These are phyloP conservation scores for Onygena corvina DNA, from an alignment of 2,329 filamentous ascomycete genomes.

Conservation along the genomic window DNA sequence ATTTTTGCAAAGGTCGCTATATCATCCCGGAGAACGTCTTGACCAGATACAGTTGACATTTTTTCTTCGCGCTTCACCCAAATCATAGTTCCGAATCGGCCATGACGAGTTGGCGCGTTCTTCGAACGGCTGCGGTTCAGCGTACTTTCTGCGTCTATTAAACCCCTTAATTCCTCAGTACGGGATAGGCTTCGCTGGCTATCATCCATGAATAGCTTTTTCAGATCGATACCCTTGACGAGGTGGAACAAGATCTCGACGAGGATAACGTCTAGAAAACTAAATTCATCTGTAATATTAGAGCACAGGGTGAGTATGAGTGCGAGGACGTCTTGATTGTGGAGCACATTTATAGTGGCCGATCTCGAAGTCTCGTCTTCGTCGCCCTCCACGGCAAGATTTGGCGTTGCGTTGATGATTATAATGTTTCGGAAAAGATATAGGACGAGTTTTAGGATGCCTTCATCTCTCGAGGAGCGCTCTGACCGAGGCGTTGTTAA, in stretches of 20 bases:
- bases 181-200: slow-evolving; percentile 56
- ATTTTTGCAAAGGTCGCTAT: slow-evolving; percentile 70
- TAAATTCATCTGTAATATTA: slow-evolving; percentile 88
- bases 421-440: slow-evolving; percentile 83
- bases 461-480: slow-evolving; percentile 67
- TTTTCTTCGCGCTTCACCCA: slow-evolving; percentile 85
- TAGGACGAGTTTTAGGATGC: slow-evolving; percentile 79
- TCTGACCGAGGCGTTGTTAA: slow-evolving; percentile 71
- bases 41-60: slow-evolving; percentile 75
- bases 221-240: slow-evolving; percentile 74
- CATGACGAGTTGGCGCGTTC: slow-evolving; percentile 74
- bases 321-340: slow-evolving; percentile 80
- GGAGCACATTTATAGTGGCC: slow-evolving; percentile 75
- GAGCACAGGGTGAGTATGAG: slow-evolving; percentile 77
- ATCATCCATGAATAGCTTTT: slow-evolving; percentile 75
- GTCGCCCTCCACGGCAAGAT: slow-evolving; percentile 68
- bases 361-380: slow-evolving; percentile 82
- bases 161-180: slow-evolving; percentile 57
- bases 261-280: slow-evolving; percentile 73
- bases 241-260: slow-evolving; percentile 89
- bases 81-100: slow-evolving; percentile 91
- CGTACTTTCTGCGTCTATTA: slow-evolving; percentile 73
- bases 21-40: slow-evolving; percentile 65
- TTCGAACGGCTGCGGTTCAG: slow-evolving; percentile 67
- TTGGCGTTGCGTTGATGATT: slow-evolving; percentile 64